A percentile compares a stretch with the other conserved stretches of the same genome.
phyloP scores from a whole-genome alignment of 2,329 filamentous ascomycete genomes.

The Claviceps monticola region DNA sequence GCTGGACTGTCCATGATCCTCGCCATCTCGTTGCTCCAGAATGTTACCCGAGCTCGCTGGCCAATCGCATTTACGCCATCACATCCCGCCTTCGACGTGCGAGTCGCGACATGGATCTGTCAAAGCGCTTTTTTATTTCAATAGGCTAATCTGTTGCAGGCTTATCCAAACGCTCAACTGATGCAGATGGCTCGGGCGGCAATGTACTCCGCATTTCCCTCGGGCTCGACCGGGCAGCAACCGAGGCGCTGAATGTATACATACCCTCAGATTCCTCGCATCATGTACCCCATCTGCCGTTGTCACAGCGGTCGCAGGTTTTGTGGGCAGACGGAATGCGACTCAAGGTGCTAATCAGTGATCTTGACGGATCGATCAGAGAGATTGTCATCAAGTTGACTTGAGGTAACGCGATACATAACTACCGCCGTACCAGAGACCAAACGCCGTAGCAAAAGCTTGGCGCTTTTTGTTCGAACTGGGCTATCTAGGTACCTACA shows the following conservation, averaged over 20 bases:
- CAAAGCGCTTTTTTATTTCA: neutral
- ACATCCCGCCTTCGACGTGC: neutral
- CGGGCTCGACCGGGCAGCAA: neutral
- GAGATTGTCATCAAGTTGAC: neutral
- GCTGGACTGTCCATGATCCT: neutral
- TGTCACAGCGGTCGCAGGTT: neutral
- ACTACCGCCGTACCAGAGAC: no score
- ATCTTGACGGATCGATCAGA: neutral
- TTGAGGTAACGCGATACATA: no score
- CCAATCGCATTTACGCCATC: neutral
- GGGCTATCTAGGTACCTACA: no score
- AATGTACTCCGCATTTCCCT: neutral
- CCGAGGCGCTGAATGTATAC: neutral
- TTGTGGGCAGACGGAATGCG: neutral
- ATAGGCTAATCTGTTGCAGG: neutral
- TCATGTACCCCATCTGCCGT: neutral
- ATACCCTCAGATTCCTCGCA: neutral
- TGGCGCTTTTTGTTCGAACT: no score
- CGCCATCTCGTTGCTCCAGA: neutral
- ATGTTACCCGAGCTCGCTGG: neutral
- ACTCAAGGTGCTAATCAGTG: no score
- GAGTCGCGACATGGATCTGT: neutral
- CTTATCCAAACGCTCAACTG: neutral
- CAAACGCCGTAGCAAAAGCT: no score
- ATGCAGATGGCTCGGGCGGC: neutral